These are phyloP conservation scores for Macrolepiota dolichaula DNA, from an alignment of 768 basidiomycete genomes.

Conservation along the genomic window DNA sequence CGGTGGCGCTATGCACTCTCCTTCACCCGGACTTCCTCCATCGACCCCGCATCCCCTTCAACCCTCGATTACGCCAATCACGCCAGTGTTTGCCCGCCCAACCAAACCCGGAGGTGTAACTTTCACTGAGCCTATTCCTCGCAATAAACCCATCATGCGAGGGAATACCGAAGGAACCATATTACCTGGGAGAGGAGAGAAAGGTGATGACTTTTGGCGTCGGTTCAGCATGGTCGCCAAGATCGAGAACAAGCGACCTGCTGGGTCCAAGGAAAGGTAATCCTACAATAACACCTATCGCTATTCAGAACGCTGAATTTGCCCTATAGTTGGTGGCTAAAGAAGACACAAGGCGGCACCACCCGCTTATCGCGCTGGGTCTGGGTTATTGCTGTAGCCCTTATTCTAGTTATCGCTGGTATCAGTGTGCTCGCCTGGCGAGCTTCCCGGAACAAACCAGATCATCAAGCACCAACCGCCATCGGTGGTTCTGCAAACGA, in stretches of 20 bases:
- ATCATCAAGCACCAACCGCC: slow-evolving; percentile 47
- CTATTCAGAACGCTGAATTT: not conserved
- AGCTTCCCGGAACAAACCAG: slow-evolving; percentile 45
- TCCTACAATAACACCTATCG: not conserved
- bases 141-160: slow-evolving; percentile 54
- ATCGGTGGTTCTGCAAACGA: slow-evolving; percentile 8
- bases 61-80: slow-evolving; percentile 76
- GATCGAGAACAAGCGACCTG: slow-evolving; percentile 45
- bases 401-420: slow-evolving; percentile 51
- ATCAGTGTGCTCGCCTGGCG: slow-evolving; percentile 62
- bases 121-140: slow-evolving; percentile 35
- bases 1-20: not conserved
- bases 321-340: slow-evolving; percentile 57
- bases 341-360: slow-evolving; percentile 53
- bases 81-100: slow-evolving; percentile 73
- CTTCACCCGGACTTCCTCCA: slow-evolving; percentile 23
- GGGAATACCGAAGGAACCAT: slow-evolving; percentile 66
- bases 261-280: slow-evolving; percentile 42
- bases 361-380: slow-evolving; percentile 63
- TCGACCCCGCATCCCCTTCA: slow-evolving; percentile 69
- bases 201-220: slow-evolving; percentile 84
- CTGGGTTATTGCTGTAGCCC: slow-evolving; percentile 60
- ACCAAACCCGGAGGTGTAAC: slow-evolving; percentile 28
- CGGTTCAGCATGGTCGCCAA: slow-evolving; percentile 83
- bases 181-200: slow-evolving; percentile 65